Evolutionary conservation across 257 asterid species (phyloP), one percentile per base, ranked within the genome.

Genomic region (Paulownia fortunei): DNA sequence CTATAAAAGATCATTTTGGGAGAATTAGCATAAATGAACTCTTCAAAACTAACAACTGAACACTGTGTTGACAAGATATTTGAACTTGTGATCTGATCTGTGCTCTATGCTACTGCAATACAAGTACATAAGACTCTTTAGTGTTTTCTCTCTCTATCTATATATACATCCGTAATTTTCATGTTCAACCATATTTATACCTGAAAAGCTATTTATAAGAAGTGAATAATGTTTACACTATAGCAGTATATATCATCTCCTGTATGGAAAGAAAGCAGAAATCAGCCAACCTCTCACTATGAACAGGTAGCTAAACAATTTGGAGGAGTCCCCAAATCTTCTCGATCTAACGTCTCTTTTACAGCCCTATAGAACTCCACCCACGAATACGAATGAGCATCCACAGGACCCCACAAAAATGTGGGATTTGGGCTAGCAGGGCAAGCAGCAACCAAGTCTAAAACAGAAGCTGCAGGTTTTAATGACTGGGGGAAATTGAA

Each of bases 351-450:
- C 5, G 97, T 81, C 62, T 69, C 87, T 69, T 60, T 84, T 8
- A 92, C 94, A 37, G 93, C 91, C 78, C 86, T 73, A 46, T 94
- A 92, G 8, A 92, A 83, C 78, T 90, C 85, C 0, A 94, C 73
- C 96, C 97, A 89, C 1, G 94, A 85, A 30, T 74, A 79, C 27
- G 95, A 80, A 39, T 70, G 80, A 3, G 64, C 78, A 15, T 86
- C 86, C 2, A 62, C 71, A 12, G 88, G 87, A 6, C 87, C 89
- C 87, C 90, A 86, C 63, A 82, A 62, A 51, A 89, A 89, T 0
- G 97, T 88, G 3, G 94, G 97, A 65, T 86, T 88, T 5, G 97
- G 97, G 54, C 85, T 86, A 63, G 97, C 89, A 61, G 98, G 97
- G 76, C 89, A 88, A 27, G 95, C 86, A 2, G 86, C 69, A 65